Conservation (phyloP, 1,284 basidiomycete genomes). For the Puccinia polysora region DNA sequence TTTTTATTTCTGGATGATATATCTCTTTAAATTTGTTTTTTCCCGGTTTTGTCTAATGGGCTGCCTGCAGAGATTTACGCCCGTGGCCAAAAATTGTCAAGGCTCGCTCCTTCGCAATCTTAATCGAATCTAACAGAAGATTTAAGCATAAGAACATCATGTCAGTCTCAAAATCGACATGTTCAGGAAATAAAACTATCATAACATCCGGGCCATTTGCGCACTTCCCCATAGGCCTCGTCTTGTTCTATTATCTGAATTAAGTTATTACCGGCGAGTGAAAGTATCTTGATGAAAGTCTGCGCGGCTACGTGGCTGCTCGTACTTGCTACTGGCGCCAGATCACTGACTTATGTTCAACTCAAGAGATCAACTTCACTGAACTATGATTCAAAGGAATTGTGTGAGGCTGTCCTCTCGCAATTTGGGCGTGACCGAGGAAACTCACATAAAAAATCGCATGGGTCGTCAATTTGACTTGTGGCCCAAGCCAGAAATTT, state of each 20-base stretch:
- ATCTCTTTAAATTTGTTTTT: no score
- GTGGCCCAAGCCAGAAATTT: slow-evolving; percentile 38
- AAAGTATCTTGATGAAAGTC: slow-evolving; percentile 40
- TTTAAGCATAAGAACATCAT: no score
- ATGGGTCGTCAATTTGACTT: slow-evolving; percentile 28
- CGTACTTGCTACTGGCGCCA: slow-evolving; percentile 39
- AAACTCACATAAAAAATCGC: slow-evolving; percentile 39
- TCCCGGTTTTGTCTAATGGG: no score
- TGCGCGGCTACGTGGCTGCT: slow-evolving; percentile 36
- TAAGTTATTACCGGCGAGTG: slow-evolving; percentile 16
- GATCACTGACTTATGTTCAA: slow-evolving; percentile 38
- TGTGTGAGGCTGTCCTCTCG: neutral
- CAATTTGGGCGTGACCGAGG: neutral
- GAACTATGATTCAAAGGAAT: neutral
- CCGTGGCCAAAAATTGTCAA: no score
- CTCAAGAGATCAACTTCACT: neutral
- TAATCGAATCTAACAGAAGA: neutral
- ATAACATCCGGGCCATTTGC: neutral
- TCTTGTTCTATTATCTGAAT: slow-evolving; percentile 41
- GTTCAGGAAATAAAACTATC: neutral
- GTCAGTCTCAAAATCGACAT: neutral
- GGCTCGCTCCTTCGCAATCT: no score
- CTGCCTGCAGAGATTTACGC: no score
- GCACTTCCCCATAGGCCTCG: slow-evolving; percentile 42
- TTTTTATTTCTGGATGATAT: no score